Conservation (phyloP, 2,329 filamentous ascomycete species). For the Balansia obtecta region DNA sequence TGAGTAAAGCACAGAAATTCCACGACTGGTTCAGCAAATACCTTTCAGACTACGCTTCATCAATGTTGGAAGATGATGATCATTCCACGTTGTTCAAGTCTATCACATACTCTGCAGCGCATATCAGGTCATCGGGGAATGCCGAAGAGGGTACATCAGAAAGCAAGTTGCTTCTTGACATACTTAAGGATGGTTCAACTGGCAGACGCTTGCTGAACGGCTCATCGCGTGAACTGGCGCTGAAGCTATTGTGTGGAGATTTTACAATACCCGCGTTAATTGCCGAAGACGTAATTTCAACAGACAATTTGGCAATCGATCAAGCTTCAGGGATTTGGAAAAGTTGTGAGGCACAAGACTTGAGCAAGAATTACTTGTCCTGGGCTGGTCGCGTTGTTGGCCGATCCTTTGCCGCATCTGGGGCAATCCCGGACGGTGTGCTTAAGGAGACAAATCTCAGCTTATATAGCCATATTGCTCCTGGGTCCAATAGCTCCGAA, state of each 20-base stretch:
- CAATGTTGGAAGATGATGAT: conserved; percentile 32
- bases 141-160: conserved; percentile 60
- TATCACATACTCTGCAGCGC: conserved; percentile 57
- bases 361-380: conserved; percentile 57
- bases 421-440: conserved; percentile 49
- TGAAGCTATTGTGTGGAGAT: conserved; percentile 60
- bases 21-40: conserved; percentile 67
- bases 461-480: conserved; percentile 34
- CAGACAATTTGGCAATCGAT: conserved; percentile 48
- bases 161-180: conserved; percentile 64
- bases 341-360: conserved; percentile 52
- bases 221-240: conserved; percentile 56
- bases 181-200: conserved; percentile 60
- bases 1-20: conserved; percentile 64
- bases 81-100: conserved; percentile 47
- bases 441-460: conserved; percentile 46
- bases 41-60: conserved; percentile 48
- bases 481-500: conserved; percentile 44
- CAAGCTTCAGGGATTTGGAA: conserved; percentile 62
- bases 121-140: conserved; percentile 56
- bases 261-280: conserved; percentile 45
- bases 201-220: conserved; percentile 54
- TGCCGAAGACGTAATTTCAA: conserved; percentile 52
- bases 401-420: conserved; percentile 67
- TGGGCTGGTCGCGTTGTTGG: conserved; percentile 85